Percentiles rank a stretch among this genome's conserved stretches.
phyloP scores from a whole-genome alignment of 75 land plant genomes.

The Ceratopteris richardii region DNA sequence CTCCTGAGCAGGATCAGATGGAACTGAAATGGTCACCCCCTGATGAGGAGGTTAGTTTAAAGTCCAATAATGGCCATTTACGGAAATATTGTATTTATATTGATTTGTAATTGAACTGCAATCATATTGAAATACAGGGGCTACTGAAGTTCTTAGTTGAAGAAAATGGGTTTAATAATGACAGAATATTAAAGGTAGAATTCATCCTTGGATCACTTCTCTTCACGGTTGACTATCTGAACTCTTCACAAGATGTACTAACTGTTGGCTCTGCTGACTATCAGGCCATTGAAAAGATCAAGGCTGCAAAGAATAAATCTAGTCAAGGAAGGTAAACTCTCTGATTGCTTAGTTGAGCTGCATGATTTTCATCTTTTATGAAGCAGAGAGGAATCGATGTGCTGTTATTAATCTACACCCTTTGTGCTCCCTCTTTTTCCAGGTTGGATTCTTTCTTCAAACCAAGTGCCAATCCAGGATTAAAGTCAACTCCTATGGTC shows the following conservation, averaged over 20 bases:
- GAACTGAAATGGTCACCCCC: conserved; percentile 84
- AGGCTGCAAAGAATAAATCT: conserved; percentile 85
- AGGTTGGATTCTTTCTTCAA: conserved; percentile 79
- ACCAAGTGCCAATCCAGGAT: conserved; percentile 26
- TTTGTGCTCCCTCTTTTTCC: conserved; percentile 5
- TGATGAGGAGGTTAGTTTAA: conserved; percentile 71
- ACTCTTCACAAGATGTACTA: too few relatives aligned
- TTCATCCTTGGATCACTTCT: too few relatives aligned
- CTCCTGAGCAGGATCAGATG: conserved; percentile 31
- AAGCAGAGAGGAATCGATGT: not conserved
- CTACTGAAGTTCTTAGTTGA: conserved; percentile 71
- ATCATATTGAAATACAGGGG: conserved; percentile 37
- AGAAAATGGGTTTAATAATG: conserved; percentile 91
- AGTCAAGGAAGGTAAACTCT: conserved; percentile 70
- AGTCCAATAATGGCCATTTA: too few relatives aligned
- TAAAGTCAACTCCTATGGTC: conserved; percentile 17
- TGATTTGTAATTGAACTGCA: too few relatives aligned
- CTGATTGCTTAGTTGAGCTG: not conserved
- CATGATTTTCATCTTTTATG: not conserved
- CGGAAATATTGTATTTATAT: too few relatives aligned
- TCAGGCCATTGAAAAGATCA: conserved; percentile 94
- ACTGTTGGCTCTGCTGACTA: not conserved
- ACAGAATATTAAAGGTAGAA: conserved; percentile 85
- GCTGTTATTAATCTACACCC: not conserved
- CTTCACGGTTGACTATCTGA: too few relatives aligned